A percentile compares a stretch with the other conserved stretches of the same genome.
Conservation (phyloP, 257 asterid species). For the Ocimum tenuiflorum region DNA sequence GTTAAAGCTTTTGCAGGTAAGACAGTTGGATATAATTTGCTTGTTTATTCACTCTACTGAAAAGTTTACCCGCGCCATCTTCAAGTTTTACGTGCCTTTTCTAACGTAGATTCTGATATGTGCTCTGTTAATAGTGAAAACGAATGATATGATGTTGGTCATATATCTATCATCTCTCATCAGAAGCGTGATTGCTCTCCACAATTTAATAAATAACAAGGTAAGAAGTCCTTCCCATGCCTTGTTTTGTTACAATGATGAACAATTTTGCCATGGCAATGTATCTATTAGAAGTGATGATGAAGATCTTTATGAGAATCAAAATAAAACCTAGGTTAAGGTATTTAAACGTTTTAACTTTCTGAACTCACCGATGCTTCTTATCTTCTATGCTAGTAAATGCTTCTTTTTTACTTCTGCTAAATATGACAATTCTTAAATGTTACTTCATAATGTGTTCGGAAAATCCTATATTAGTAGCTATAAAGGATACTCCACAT, state of each 20-base stretch:
- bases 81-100: not conserved
- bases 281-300: no score
- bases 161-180: conserved; percentile 87
- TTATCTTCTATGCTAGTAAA: no score
- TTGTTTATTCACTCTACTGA: not conserved
- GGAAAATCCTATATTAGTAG: no score
- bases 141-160: conserved; percentile 96
- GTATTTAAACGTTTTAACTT: no score
- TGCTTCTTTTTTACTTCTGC: no score
- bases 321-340: no score
- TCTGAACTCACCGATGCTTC: no score
- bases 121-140: conserved; percentile 52
- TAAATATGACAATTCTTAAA: no score
- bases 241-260: not conserved
- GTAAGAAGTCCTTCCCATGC: conserved; percentile 27
- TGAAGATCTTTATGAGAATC: no score
- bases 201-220: conserved; percentile 89
- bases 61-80: not conserved
- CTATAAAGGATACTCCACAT: no score
- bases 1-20: conserved; percentile 85
- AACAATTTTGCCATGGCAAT: not conserved
- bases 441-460: no score
- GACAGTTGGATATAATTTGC: not conserved
- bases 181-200: conserved; percentile 92
- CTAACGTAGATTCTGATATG: no score